Conservation (phyloP, 768 basidiomycete genomes). For the Lactarius sp. region DNA sequence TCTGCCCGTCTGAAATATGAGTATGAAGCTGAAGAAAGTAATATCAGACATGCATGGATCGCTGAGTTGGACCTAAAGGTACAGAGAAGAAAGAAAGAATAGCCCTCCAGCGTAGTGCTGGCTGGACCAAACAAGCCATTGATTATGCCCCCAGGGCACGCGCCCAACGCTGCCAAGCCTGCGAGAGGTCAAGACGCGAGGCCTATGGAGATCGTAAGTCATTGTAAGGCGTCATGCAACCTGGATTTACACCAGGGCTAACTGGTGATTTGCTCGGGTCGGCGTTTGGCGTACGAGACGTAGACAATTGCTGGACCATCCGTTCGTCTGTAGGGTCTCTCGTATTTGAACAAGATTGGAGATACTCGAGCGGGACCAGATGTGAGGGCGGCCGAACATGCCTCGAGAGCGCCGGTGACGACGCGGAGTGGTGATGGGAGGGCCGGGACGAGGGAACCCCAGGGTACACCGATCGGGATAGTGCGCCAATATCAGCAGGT, state of each 20-base stretch:
- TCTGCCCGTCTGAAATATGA: not conserved
- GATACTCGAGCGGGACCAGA: slow-evolving; percentile 24
- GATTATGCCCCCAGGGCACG: slow-evolving; percentile 1
- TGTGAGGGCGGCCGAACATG: not conserved
- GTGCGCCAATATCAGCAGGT: not conserved
- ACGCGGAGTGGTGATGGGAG: not conserved
- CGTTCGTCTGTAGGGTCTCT: slow-evolving; percentile 18
- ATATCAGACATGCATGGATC: not conserved
- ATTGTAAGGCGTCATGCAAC: slow-evolving; percentile 7
- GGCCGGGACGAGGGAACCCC: not conserved
- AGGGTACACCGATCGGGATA: not conserved
- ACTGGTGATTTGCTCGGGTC: slow-evolving; percentile 11
- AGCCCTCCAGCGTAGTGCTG: not conserved
- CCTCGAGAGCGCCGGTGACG: not conserved
- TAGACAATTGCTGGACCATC: slow-evolving; percentile 21
- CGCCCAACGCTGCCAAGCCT: not conserved
- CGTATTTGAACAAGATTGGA: slow-evolving; percentile 14
- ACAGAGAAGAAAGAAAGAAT: not conserved
- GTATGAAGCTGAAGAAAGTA: not conserved
- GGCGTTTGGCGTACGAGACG: slow-evolving; percentile 4
- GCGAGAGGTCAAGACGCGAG: not conserved
- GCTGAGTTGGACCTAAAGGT: not conserved
- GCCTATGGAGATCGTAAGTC: not conserved
- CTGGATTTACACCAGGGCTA: not conserved
- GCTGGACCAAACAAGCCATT: not conserved